A percentile compares a stretch with the other conserved stretches of the same genome.
Conservation (phyloP, 306 rosid species). For the Cicer cuneatum region DNA sequence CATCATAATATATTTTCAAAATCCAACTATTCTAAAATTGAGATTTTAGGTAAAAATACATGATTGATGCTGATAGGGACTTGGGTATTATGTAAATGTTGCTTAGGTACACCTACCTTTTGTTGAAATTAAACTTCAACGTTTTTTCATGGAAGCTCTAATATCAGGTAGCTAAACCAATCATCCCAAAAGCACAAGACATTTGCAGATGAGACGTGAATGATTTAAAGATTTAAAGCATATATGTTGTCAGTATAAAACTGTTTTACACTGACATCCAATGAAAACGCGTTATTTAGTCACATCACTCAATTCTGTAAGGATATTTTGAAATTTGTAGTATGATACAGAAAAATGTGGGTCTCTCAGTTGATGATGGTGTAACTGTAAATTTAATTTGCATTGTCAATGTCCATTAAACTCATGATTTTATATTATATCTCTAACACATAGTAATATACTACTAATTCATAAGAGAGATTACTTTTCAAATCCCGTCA, state of each 20-base stretch:
- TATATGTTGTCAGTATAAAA: no score
- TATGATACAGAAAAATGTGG: no score
- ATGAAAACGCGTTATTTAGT: no score
- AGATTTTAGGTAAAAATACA: neutral
- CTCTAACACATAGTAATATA: neutral
- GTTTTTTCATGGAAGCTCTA: neutral
- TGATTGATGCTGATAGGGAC: neutral
- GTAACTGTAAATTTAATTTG: no score
- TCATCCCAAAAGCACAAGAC: neutral
- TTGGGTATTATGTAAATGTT: neutral
- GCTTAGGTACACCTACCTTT: neutral
- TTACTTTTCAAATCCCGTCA: slow-evolving; percentile 26
- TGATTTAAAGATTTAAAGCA: no score
- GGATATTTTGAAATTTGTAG: no score
- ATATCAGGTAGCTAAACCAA: neutral
- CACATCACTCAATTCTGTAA: no score
- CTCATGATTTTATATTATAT: neutral
- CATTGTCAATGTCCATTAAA: neutral
- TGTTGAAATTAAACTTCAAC: neutral
- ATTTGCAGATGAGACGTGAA: neutral
- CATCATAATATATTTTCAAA: neutral
- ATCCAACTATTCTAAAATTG: neutral
- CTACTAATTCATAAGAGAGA: neutral
- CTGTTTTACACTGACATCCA: no score
- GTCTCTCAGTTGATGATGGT: no score